Evolutionary conservation across 2,329 filamentous ascomycete genomes (phyloP), one percentile per base, ranked within the genome.

Genomic region (Aspergillus spinulosporus): DNA sequence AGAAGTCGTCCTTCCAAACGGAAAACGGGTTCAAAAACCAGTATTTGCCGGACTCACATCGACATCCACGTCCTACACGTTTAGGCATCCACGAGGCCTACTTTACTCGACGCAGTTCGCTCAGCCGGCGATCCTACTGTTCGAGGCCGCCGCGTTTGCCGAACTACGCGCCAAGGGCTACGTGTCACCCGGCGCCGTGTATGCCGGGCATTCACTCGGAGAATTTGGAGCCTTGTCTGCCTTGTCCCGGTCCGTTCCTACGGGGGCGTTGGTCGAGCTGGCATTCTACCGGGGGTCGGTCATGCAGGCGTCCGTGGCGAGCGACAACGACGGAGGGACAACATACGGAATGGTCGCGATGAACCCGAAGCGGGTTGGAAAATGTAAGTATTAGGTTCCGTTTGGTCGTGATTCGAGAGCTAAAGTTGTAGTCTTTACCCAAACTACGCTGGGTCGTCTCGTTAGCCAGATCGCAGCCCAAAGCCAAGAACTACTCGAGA

Each of bases 121-220:
- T 0, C 93, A 97, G 76, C 93, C 93, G 32, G 92, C 93, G 40
- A 81, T 97, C 66, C 96, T 94, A 0, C 83, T 97, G 34, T 97
- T 97, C 91, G 93, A 97, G 81, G 97, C 97, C 83, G 93, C 93
- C 49, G 94, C 90, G 66, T 97, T 97, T 67, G 93, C 97, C 76
- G 93, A 97, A 74, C 96, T 97, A 92, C 90, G 90, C 70, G 84
- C 90, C 66, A 96, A 95, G 82, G 93, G 94, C 55, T 84, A 97
- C 39, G 92, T 97, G 37, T 90, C 95, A 65, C 83, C 89, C 53
- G 92, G 96, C 78, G 96, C 90, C 82, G 93, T 88, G 60, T 97
- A 97, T 73, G 93, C 93, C 12, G 93, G 93, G 57, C 93, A 97
- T 80, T 97, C 93, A 1, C 85, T 97, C 11, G 93, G 93, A 73